Evolutionary conservation across 2,329 filamentous ascomycete species (phyloP).

Genomic region (Exophiala phaeomuriformis): DNA sequence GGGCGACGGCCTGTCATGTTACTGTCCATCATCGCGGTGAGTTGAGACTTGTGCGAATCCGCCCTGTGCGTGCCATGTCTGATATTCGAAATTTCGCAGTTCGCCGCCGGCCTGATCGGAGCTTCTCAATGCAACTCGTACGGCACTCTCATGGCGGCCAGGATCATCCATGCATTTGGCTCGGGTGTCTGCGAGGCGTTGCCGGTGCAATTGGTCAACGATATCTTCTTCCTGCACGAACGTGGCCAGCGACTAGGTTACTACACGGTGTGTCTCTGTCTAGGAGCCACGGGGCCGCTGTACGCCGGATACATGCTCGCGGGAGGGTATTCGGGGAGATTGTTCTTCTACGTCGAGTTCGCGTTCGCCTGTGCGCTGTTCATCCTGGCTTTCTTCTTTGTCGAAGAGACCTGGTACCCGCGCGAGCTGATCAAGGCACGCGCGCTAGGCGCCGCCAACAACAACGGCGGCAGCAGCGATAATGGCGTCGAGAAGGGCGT

Average conservation of each 20-base stretch:
- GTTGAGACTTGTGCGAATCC: too few relatives aligned
- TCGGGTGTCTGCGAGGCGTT: conserved; percentile 43
- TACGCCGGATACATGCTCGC: conserved; percentile 57
- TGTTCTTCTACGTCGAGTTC: conserved; percentile 56
- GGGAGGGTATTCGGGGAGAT: conserved; percentile 51
- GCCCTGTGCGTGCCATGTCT: conserved; percentile 4
- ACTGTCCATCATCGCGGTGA: conserved; percentile 35
- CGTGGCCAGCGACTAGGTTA: conserved; percentile 49
- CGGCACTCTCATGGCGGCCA: conserved; percentile 37
- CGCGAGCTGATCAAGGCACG: conserved; percentile 17
- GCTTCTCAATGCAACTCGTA: conserved; percentile 38
- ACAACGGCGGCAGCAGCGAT: neutral
- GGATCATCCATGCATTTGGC: conserved; percentile 39
- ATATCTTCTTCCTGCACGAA: conserved; percentile 44
- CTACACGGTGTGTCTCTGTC: conserved; percentile 44
- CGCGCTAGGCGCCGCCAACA: too few relatives aligned
- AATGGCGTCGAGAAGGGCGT: conserved; percentile 13
- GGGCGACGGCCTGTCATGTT: conserved; percentile 41
- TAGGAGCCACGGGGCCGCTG: conserved; percentile 40
- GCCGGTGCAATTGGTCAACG: conserved; percentile 44
- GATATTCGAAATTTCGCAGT: conserved; percentile 25
- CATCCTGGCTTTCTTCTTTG: conserved; percentile 50
- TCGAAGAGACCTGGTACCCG: conserved; percentile 53
- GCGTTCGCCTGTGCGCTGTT: conserved; percentile 44
- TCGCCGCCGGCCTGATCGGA: conserved; percentile 38